Conservation (phyloP, 2,329 filamentous ascomycete genomes). For the Beauveria varroae region DNA sequence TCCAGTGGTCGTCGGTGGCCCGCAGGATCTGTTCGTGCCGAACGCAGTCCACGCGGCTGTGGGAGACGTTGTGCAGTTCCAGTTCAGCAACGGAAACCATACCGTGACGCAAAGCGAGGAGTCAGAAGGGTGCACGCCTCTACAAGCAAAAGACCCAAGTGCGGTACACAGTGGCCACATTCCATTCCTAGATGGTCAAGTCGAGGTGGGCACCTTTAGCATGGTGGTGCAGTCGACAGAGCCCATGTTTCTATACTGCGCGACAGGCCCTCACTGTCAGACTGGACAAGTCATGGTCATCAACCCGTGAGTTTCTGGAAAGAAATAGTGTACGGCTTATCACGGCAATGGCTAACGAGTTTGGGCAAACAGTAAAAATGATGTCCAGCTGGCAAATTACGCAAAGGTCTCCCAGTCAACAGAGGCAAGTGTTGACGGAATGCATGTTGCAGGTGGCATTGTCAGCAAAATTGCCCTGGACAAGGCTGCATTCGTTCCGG, state of each 20-base stretch:
- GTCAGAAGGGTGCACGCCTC: constrained; percentile 28
- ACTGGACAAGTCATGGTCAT: constrained; percentile 43
- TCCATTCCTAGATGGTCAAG: constrained; percentile 27
- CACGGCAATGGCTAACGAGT: not conserved
- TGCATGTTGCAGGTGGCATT: constrained; percentile 15
- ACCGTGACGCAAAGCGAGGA: constrained; percentile 34
- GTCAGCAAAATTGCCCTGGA: not conserved
- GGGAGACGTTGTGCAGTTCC: constrained; percentile 34
- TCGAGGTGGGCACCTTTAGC: constrained; percentile 36
- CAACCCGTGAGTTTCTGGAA: constrained; percentile 31
- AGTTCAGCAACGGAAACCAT: constrained; percentile 36
- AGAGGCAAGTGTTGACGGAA: constrained; percentile 17
- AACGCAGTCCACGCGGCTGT: constrained; percentile 26
- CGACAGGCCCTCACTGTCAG: constrained; percentile 40
- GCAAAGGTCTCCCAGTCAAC: constrained; percentile 11
- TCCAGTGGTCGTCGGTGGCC: constrained; percentile 30
- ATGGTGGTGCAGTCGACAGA: constrained; percentile 36
- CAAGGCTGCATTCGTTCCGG: not conserved
- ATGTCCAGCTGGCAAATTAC: constrained; percentile 7
- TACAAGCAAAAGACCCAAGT: constrained; percentile 24
- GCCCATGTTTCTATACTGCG: constrained; percentile 45
- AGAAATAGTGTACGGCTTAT: not conserved
- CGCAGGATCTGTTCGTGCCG: constrained; percentile 30
- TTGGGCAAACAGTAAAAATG: not conserved
- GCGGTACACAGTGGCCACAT: constrained; percentile 35